Evolutionary conservation across 1,284 basidiomycete genomes (phyloP), one percentile per base, ranked within the genome.

Genomic region (Boletus albobrunnescens): DNA sequence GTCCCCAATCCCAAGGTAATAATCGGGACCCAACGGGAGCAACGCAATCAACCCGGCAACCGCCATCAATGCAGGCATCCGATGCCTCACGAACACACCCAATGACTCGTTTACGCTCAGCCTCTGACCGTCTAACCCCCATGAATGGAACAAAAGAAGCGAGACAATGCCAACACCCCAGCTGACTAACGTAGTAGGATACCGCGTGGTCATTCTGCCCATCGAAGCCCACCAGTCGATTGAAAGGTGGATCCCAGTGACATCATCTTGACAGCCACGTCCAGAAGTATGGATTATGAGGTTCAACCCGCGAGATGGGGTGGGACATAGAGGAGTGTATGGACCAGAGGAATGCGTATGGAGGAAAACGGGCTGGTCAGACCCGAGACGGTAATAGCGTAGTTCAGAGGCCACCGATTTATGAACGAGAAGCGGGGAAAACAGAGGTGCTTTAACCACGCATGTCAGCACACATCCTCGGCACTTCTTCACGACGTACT

Each of bases 321-420:
- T 31, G 55, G 19, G 56, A 52, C 51, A 49, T 22, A 49, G 23
- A 50, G 65, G 52, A 9, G 84, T 63, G 55, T 84, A 91, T 1
- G 91, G 89, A 0, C 81, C 86, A 3, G 72, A 69, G 2, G 74
- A 63, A 63, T 94, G 91, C 0, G 82, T 78, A 59, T 94, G 91
- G 2, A 93, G 68, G 12, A 81, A 71, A 16, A 83, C 67, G 0
- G 71, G 69, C 24, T 67, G 70, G 17, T 63, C 53, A 12, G 63
- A 46, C 22, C 50, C 54, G 17, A 83, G 66, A 9, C 82, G 76
- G 59, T 82, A 83, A 60, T 85, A 90, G 52, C 91, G 85, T 0
- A 77, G 75, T 68, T 94, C 91, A 23, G 72, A 68, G 2, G 71
- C 58, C 41, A 74, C 71, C 0, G 84, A 80, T 0, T 69, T 71